phyloP scores from a whole-genome alignment of 441 rosid genomes.

The Populus hybrid region DNA sequence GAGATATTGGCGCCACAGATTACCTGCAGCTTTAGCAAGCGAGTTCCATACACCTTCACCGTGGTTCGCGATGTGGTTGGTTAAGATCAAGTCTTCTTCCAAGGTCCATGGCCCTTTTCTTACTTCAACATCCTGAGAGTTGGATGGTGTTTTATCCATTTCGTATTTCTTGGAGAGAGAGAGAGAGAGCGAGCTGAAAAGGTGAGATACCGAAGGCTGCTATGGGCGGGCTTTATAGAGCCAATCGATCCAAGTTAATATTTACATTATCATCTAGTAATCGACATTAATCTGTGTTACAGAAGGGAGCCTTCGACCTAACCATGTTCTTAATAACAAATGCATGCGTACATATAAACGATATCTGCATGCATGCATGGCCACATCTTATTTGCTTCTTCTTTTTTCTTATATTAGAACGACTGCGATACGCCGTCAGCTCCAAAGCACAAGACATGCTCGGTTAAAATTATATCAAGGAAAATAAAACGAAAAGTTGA shows the following conservation, averaged over 20 bases:
- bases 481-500: too few relatives aligned
- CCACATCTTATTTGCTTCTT: too few relatives aligned
- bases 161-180: not conserved
- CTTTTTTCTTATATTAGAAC: too few relatives aligned
- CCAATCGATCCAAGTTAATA: not conserved
- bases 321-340: conserved; percentile 26
- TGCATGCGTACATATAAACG: not conserved
- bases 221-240: conserved; percentile 49
- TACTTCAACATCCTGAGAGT: conserved; percentile 69
- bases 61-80: conserved; percentile 82
- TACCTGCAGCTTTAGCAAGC: conserved; percentile 95
- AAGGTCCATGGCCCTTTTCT: conserved; percentile 99
- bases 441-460: too few relatives aligned
- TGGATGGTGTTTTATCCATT: conserved; percentile 59
- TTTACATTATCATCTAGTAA: not conserved
- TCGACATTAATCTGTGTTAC: not conserved
- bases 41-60: conserved; percentile 99
- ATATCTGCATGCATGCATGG: too few relatives aligned
- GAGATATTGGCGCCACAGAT: not conserved
- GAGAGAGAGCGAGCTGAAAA: conserved; percentile 16
- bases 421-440: too few relatives aligned
- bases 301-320: conserved; percentile 25
- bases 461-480: too few relatives aligned
- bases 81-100: conserved; percentile 97
- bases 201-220: conserved; percentile 34